Conservation (phyloP, 1,284 basidiomycete species). For the Trametes hirsuta region DNA sequence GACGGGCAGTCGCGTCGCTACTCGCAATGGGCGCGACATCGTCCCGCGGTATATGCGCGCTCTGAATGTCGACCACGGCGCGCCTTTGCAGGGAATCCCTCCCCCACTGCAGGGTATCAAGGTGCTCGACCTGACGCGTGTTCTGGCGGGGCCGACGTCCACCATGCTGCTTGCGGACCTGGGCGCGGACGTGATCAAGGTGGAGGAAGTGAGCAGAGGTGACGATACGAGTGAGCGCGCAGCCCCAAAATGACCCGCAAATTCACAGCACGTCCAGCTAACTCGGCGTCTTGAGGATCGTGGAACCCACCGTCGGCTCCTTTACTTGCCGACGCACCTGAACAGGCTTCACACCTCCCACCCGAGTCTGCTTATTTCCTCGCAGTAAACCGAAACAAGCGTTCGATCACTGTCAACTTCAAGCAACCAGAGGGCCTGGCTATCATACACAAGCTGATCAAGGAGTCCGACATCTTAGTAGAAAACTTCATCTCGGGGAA, state of each 20-base stretch:
- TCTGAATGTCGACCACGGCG: conserved; percentile 15
- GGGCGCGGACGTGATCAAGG: conserved; percentile 91
- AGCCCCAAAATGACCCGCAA: conserved; percentile 15
- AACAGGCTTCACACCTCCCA: conserved; percentile 69
- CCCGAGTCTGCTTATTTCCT: conserved; percentile 95
- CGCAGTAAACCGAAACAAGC: conserved; percentile 87
- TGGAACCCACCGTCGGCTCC: conserved; percentile 85
- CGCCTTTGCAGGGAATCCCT: conserved; percentile 53
- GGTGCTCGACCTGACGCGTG: conserved; percentile 86
- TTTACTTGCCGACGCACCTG: conserved; percentile 49
- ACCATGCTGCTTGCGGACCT: conserved; percentile 91
- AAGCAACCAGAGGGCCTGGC: conserved; percentile 80
- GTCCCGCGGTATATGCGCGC: background rate
- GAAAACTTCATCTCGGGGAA: conserved; percentile 90
- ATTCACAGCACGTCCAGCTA: conserved; percentile 8
- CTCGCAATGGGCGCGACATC: background rate
- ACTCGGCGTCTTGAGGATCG: conserved; percentile 52
- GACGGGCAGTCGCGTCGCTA: background rate
- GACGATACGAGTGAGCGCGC: conserved; percentile 83
- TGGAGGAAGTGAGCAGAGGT: conserved; percentile 80
- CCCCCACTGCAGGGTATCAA: conserved; percentile 82
- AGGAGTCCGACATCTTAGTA: conserved; percentile 83
- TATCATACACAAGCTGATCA: conserved; percentile 76
- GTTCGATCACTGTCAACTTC: conserved; percentile 88
- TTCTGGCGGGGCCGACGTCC: conserved; percentile 87